These are phyloP conservation scores for Talaromyces sp. DNA, from an alignment of 2,329 filamentous ascomycete species.

Conservation along the genomic window DNA sequence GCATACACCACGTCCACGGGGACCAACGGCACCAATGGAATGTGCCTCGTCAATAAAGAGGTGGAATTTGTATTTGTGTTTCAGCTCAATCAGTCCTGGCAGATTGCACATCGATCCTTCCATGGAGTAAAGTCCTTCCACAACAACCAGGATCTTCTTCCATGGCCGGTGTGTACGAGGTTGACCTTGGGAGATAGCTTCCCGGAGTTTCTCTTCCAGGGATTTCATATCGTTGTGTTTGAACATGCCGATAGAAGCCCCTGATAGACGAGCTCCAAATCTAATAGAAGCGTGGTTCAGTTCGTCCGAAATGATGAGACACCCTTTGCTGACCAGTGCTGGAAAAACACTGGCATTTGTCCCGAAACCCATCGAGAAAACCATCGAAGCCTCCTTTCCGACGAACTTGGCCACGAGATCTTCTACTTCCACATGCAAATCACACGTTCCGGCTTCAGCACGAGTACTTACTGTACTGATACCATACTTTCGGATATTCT, in stretches of 20 bases:
- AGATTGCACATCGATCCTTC: conserved; percentile 98
- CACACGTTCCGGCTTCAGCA: conserved; percentile 78
- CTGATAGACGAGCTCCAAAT: conserved; percentile 87
- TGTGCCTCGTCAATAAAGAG: conserved; percentile 96
- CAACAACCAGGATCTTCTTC: conserved; percentile 97
- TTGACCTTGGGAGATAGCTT: conserved; percentile 93
- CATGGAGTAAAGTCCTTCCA: conserved; percentile 98
- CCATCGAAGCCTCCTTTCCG: conserved; percentile 89
- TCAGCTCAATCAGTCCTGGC: conserved; percentile 80
- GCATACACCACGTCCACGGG: conserved; percentile 84
- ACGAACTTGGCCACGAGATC: conserved; percentile 85
- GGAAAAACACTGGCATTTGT: conserved; percentile 94
- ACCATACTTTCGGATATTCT: conserved; percentile 78
- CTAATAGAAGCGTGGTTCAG: conserved; percentile 97
- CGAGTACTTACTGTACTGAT: conserved; percentile 78
- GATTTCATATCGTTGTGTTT: conserved; percentile 95
- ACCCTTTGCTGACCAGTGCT: conserved; percentile 86
- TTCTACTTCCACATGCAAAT: conserved; percentile 86
- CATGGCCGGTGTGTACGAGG: conserved; percentile 97
- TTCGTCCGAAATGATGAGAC: conserved; percentile 92
- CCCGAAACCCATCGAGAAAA: conserved; percentile 98
- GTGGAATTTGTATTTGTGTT: conserved; percentile 95
- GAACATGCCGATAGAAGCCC: conserved; percentile 92
- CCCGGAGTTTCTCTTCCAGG: conserved; percentile 79
- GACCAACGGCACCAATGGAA: conserved; percentile 88